Percentiles rank a stretch among this genome's conserved stretches.
These are phyloP conservation scores for Neurospora hispaniola DNA, from an alignment of 495 filamentous ascomycete species.

Conservation along the genomic window DNA sequence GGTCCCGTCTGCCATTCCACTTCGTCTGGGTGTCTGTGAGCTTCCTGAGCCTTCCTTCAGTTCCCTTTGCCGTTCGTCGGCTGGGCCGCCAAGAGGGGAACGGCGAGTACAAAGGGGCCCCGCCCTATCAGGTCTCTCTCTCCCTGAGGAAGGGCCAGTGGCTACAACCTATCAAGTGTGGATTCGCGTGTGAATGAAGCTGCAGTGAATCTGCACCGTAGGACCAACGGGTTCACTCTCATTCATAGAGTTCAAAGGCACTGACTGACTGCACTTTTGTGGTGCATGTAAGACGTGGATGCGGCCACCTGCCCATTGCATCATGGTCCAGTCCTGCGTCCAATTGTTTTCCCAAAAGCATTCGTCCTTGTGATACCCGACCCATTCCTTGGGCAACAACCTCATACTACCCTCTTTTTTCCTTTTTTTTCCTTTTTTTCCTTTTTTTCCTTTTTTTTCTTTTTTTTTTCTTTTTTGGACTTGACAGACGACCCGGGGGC, in stretches of 20 bases:
- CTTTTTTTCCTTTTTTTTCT: no score
- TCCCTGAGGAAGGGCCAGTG: neutral
- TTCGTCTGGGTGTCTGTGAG: neutral
- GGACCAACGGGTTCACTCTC: neutral
- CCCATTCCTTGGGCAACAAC: neutral
- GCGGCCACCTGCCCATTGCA: constrained; percentile 16
- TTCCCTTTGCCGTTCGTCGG: neutral
- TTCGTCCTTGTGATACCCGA: neutral
- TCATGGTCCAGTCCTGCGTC: neutral
- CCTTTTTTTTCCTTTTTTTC: neutral
- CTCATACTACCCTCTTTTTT: neutral
- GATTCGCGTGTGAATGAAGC: no score
- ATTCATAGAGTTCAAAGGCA: neutral
- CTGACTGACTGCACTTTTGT: neutral
- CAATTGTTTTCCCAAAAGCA: neutral
- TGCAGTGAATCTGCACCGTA: neutral
- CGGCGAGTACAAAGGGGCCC: neutral
- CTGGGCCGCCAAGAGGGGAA: neutral
- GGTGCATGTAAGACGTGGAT: neutral
- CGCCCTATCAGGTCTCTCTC: neutral
- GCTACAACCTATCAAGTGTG: neutral
- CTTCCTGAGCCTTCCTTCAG: neutral
- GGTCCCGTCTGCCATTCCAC: neutral
- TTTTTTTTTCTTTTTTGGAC: neutral
- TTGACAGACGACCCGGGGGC: neutral